phyloP scores from a whole-genome alignment of 768 basidiomycete genomes.

The Phaeotremella skinneri region DNA sequence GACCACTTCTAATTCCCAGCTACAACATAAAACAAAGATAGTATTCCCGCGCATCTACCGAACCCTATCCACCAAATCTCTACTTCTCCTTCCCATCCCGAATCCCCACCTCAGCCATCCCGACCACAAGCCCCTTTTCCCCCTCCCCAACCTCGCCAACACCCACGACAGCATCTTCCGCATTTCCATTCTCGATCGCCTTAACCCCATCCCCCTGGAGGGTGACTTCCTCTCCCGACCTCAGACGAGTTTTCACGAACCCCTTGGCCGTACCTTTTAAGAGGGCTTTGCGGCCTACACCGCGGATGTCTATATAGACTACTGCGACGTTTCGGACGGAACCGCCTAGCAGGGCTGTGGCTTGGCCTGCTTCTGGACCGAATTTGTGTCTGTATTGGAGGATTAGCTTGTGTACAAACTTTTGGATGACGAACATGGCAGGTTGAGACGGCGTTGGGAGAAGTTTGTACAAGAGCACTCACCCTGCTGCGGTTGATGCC shows the following conservation, averaged over 20 bases:
- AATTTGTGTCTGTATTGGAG: conserved; percentile 54
- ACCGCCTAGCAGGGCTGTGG: conserved; percentile 62
- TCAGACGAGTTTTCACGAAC: conserved; percentile 43
- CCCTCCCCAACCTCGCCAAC: conserved; percentile 20
- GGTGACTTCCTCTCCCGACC: conserved; percentile 35
- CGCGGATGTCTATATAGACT: conserved; percentile 72
- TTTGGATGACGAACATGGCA: no score
- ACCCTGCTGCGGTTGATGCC: conserved; percentile 47
- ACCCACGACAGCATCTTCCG: conserved; percentile 18
- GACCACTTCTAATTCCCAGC: no score
- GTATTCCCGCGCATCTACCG: no score
- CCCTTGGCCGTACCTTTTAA: conserved; percentile 57
- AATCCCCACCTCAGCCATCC: conserved; percentile 33
- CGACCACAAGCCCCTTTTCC: conserved; percentile 31
- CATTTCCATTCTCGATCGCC: conserved; percentile 17
- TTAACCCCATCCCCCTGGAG: conserved; percentile 32
- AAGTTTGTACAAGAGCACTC: conserved; percentile 21
- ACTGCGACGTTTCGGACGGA: conserved; percentile 69
- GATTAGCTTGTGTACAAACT: background rate
- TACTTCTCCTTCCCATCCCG: background rate
- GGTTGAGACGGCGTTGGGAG: no score
- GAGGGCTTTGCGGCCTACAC: conserved; percentile 68
- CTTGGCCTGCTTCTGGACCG: conserved; percentile 64
- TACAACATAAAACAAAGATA: no score
- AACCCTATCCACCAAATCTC: no score